These are phyloP conservation scores for Datura wrightii DNA, from an alignment of 257 asterid genomes.

Conservation along the genomic window DNA sequence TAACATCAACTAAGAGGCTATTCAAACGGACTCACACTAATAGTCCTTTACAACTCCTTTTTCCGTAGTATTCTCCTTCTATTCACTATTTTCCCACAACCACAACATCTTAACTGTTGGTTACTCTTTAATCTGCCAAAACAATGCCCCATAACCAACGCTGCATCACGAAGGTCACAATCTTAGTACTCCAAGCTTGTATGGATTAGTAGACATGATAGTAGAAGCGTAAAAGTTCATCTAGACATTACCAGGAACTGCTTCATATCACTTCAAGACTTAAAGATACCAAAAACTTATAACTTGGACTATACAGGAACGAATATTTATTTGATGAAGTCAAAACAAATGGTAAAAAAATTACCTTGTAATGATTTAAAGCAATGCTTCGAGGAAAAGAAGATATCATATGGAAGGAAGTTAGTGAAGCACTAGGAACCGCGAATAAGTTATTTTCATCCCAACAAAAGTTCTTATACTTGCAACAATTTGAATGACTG, in stretches of 20 bases:
- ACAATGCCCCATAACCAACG: background rate
- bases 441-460: background rate
- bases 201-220: background rate
- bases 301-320: background rate
- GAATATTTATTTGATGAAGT: background rate
- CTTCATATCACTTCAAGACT: background rate
- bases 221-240: background rate
- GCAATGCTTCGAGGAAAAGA: background rate
- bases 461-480: background rate
- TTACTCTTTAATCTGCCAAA: background rate
- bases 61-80: background rate
- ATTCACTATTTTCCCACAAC: slow-evolving; percentile 10
- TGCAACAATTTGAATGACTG: background rate
- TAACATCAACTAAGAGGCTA: background rate
- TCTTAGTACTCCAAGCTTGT: background rate
- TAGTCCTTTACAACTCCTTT: background rate
- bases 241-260: background rate
- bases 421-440: background rate
- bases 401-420: background rate
- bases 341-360: background rate
- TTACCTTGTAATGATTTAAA: background rate
- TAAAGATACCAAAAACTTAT: background rate
- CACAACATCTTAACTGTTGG: background rate
- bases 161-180: background rate
- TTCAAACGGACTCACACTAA: background rate